These are phyloP conservation scores for Plasmopara muralis DNA, from an alignment of 352 stramenopile genomes.

Conservation along the genomic window DNA sequence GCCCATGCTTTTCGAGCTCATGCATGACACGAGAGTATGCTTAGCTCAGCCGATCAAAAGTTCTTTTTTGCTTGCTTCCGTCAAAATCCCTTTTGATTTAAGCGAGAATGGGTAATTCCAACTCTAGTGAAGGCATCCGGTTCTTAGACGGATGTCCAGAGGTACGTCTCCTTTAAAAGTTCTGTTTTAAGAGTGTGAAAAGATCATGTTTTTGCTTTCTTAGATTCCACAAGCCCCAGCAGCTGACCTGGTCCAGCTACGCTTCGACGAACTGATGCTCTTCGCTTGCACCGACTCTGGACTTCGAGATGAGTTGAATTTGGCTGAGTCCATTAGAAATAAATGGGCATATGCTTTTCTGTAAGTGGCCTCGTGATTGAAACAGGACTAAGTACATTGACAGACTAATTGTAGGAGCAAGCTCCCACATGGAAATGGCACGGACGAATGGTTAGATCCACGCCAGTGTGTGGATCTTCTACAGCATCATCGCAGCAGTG, in stretches of 20 bases:
- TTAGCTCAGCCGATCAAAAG: conserved; percentile 5
- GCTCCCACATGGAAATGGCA: conserved; percentile 24
- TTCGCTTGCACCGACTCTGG: conserved; percentile 18
- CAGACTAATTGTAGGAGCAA: conserved; percentile 29
- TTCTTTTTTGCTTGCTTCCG: conserved; percentile 14
- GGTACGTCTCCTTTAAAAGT: conserved; percentile 13
- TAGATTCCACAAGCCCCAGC: conserved; percentile 47
- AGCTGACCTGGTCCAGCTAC: conserved; percentile 27
- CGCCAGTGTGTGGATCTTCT: conserved; percentile 46
- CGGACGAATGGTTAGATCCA: conserved; percentile 46
- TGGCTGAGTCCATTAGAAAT: conserved; percentile 37
- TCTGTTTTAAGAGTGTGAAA: not conserved
- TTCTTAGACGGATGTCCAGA: conserved; percentile 57
- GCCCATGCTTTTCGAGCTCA: conserved; percentile 8
- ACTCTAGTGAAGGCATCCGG: conserved; percentile 29
- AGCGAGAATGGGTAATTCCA: conserved; percentile 42
- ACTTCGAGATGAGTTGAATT: conserved; percentile 36
- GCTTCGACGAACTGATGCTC: conserved; percentile 45
- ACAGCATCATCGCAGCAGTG: conserved; percentile 27
- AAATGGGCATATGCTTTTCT: conserved; percentile 75
- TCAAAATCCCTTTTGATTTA: not conserved
- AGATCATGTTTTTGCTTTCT: conserved; percentile 5
- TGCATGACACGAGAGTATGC: conserved; percentile 6
- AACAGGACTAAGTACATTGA: not conserved
- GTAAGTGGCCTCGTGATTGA: conserved; percentile 25